phyloP scores from a whole-genome alignment of 306 rosid genomes.

The Vigna reflexopilosa region DNA sequence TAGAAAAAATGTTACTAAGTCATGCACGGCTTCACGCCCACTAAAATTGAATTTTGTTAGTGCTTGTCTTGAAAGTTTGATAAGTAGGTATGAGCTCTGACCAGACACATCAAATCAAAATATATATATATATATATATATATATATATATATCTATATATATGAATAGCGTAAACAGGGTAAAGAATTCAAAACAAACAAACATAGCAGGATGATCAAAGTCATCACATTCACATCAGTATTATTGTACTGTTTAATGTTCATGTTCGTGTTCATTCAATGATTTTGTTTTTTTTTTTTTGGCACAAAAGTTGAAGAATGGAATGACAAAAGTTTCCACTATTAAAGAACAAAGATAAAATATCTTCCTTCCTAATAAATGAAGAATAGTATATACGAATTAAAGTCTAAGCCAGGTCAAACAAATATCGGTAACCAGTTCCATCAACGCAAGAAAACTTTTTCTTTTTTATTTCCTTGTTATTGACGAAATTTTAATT shows the following conservation, averaged over 20 bases:
- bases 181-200: background rate
- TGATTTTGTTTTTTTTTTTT: too few species aligned
- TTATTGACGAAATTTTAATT: background rate
- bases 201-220: background rate
- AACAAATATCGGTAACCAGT: conserved; percentile 17
- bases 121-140: too few species aligned
- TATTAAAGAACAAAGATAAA: too few species aligned
- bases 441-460: conserved; percentile 28
- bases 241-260: background rate
- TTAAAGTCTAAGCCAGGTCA: conserved; percentile 28
- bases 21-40: conserved; percentile 26
- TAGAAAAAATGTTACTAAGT: conserved; percentile 10
- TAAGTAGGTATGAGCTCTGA: background rate
- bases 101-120: background rate
- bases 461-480: background rate
- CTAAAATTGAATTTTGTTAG: conserved; percentile 26
- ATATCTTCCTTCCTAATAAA: background rate
- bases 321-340: too few species aligned
- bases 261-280: too few species aligned
- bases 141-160: too few species aligned
- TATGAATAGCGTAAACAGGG: too few species aligned
- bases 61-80: background rate
- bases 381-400: background rate
- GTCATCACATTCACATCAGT: background rate
- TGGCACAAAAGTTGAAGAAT: too few species aligned